Conservation (phyloP, 345 rosid genomes). For the Nephelium lappaceum region DNA sequence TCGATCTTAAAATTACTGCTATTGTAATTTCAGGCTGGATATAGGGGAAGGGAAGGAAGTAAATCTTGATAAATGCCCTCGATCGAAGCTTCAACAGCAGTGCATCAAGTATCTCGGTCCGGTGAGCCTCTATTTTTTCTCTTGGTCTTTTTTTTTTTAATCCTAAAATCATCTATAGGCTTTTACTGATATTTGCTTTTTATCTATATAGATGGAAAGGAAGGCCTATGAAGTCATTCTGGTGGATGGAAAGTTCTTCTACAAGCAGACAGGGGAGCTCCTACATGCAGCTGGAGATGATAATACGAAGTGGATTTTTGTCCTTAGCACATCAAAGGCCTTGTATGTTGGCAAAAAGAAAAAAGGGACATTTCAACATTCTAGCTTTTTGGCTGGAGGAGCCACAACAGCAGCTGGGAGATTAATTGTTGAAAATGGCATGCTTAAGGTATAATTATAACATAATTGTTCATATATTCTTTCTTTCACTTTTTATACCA, state of each 20-base stretch:
- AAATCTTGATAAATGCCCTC: constrained; percentile 72
- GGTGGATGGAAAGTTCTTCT: constrained; percentile 66
- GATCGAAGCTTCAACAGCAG: constrained; percentile 77
- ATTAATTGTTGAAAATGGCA: constrained; percentile 62
- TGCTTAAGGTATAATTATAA: constrained; percentile 51
- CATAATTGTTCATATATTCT: background rate
- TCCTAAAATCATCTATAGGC: background rate
- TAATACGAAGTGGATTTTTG: constrained; percentile 90
- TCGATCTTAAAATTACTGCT: constrained; percentile 16
- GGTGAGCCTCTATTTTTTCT: constrained; percentile 42
- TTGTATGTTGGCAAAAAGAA: constrained; percentile 80
- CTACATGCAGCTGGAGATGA: constrained; percentile 51
- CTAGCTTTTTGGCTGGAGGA: constrained; percentile 96
- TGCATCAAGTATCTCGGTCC: constrained; percentile 97
- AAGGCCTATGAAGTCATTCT: constrained; percentile 75
- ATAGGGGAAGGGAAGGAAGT: constrained; percentile 94
- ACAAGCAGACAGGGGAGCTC: constrained; percentile 62
- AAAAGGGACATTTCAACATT: constrained; percentile 88
- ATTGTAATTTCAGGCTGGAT: constrained; percentile 71
- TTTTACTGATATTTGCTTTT: constrained; percentile 21
- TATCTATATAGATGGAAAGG: constrained; percentile 76
- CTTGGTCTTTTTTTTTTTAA: constrained; percentile 9
- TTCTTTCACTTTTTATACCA: background rate
- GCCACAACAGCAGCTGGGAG: constrained; percentile 85
- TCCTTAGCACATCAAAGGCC: constrained; percentile 72